Percentiles rank a stretch among this genome's conserved stretches.
phyloP scores from a whole-genome alignment of 2,329 filamentous ascomycete genomes.

The Diaporthe ampelina region DNA sequence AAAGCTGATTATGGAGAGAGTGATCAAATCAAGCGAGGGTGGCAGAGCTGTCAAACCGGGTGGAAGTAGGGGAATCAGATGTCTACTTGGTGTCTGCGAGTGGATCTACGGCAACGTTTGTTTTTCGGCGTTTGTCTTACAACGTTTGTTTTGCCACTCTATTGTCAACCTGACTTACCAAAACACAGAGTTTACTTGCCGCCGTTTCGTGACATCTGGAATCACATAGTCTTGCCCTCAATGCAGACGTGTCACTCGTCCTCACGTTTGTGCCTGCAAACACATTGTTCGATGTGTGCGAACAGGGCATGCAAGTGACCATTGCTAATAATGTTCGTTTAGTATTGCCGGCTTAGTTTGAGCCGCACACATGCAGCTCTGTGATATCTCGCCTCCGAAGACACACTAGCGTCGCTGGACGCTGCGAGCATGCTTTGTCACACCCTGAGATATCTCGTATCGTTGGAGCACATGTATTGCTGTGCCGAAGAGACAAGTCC shows the following conservation, averaged over 20 bases:
- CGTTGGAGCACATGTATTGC: conserved; percentile 14
- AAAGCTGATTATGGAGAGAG: not conserved
- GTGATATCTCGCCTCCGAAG: conserved; percentile 19
- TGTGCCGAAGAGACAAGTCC: conserved; percentile 25
- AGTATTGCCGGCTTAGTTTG: not conserved
- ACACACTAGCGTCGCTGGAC: conserved; percentile 13
- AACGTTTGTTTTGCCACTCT: too few species aligned
- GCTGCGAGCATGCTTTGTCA: conserved; percentile 25
- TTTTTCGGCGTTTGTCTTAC: too few species aligned
- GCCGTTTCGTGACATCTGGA: not conserved
- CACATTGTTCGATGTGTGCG: not conserved
- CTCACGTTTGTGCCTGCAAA: not conserved
- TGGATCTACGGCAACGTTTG: too few species aligned
- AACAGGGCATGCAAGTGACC: not conserved
- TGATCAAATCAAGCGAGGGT: not conserved
- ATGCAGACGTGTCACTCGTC: not conserved
- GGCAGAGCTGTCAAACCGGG: not conserved
- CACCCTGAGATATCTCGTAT: conserved; percentile 22
- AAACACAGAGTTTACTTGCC: not conserved
- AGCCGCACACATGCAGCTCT: not conserved
- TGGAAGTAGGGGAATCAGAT: too few species aligned
- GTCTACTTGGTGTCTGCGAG: too few species aligned
- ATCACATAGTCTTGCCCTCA: not conserved
- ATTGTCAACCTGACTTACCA: too few species aligned
- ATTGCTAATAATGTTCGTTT: not conserved